phyloP scores from a whole-genome alignment of 805 yeast species.

The Suhomyces prunicola region DNA sequence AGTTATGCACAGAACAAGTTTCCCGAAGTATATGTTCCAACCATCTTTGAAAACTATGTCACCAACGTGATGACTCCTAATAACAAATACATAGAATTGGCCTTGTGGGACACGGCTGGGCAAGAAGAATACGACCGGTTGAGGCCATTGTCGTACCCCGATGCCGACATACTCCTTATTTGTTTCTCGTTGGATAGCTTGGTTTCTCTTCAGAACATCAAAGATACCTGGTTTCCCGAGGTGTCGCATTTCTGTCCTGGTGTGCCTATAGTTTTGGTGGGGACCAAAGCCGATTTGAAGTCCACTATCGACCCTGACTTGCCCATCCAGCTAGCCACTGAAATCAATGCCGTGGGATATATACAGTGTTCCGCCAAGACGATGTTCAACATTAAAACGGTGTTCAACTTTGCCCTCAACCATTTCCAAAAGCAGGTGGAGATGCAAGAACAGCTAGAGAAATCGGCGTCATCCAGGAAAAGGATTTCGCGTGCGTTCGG shows the following conservation, averaged over 20 bases:
- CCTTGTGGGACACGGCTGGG: constrained; percentile 89
- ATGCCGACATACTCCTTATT: constrained; percentile 67
- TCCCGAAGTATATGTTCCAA: constrained; percentile 75
- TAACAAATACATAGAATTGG: constrained; percentile 76
- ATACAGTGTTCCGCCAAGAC: constrained; percentile 77
- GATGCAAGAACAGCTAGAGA: constrained; percentile 36
- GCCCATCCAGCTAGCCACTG: constrained; percentile 52
- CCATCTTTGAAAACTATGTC: constrained; percentile 77
- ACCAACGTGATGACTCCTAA: constrained; percentile 64
- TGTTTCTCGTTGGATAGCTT: constrained; percentile 70
- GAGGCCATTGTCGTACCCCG: constrained; percentile 77
- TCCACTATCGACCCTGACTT: constrained; percentile 39
- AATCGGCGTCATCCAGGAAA: constrained; percentile 26
- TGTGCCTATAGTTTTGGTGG: constrained; percentile 75
- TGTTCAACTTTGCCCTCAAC: constrained; percentile 61
- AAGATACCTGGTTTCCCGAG: constrained; percentile 87
- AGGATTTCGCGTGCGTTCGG: constrained; percentile 34
- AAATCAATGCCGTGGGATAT: constrained; percentile 67
- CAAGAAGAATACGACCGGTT: constrained; percentile 83
- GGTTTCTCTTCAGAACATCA: constrained; percentile 66
- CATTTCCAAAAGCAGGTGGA: constrained; percentile 40
- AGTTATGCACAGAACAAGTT: constrained; percentile 67
- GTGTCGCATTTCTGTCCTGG: constrained; percentile 79
- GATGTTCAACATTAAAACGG: constrained; percentile 60
- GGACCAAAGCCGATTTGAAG: constrained; percentile 69